Evolutionary conservation across 1,284 basidiomycete species (phyloP), one percentile per base, ranked within the genome.

Genomic region (Paramarasmius palmivorus): DNA sequence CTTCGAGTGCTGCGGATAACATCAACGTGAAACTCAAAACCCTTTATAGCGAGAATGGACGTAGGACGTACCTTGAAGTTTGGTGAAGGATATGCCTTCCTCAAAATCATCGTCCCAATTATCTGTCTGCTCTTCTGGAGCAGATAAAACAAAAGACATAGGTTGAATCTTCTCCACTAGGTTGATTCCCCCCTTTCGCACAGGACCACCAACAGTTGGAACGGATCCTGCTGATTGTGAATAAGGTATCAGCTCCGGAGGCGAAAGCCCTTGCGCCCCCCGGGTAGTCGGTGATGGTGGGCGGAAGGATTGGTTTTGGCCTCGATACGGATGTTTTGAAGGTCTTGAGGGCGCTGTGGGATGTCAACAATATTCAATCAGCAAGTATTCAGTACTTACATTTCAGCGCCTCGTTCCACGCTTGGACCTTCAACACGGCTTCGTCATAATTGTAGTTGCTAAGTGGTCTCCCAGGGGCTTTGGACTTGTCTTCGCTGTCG

Each of bases 61-160:
- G 47, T 50, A 6, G 49, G 49, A 34, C 65, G 50, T 64, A 83
- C 90, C 88, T 73, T 92, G 91, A 40, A 93, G 67, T 68, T 94
- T 95, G 8, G 87, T 86, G 52, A 91, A 83, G 1, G 93, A 92
- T 25, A 95, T 94, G 2, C 90, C 94, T 57, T 93, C 93, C 63
- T 95, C 94, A 64, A 98, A 99, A 67, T 99, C 96, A 61, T 94
- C 92, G 65, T 99, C 96, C 95, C 96, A 98, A 58, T 95, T 95
- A 67, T 96, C 93, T 9, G 86, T 93, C 64, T 93, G 88, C 59
- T 90, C 90, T 68, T 91, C 90, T 5, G 86, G 88, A 36, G 81
- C 76, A 56, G 83, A 84, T 26, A 89, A 69, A 17, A 77, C 77
- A 53, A 83, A 81, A 6, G 76, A 72, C 38, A 78, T 65, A 2